Evolutionary conservation across 2,329 filamentous ascomycete genomes (phyloP).

Genomic region (Leptographium flavum): DNA sequence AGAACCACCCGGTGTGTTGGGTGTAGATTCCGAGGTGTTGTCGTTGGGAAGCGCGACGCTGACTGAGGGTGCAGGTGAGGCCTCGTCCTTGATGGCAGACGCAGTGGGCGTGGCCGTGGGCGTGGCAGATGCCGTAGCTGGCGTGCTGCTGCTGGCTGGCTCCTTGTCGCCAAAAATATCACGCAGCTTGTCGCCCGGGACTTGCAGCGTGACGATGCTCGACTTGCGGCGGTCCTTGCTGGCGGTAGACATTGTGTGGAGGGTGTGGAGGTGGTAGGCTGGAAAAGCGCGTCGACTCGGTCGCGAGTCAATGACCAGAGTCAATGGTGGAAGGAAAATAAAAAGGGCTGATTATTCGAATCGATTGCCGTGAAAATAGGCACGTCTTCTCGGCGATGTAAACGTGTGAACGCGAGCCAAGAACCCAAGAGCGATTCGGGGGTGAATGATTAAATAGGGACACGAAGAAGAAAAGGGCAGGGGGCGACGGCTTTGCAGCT

Average conservation of each 20-base stretch:
- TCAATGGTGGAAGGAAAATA: not conserved
- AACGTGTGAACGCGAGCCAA: not conserved
- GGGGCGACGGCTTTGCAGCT: not conserved
- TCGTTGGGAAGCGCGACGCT: constrained; percentile 39
- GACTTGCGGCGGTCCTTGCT: constrained; percentile 31
- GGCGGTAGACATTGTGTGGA: constrained; percentile 20
- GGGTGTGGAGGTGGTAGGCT: no score
- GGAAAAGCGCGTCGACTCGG: not conserved
- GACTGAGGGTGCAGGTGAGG: constrained; percentile 26
- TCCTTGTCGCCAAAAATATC: constrained; percentile 26
- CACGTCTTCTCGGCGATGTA: no score
- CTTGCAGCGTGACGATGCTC: constrained; percentile 35
- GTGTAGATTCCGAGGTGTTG: constrained; percentile 43
- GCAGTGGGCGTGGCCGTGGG: constrained; percentile 23
- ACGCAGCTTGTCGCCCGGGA: constrained; percentile 35
- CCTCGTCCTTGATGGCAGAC: constrained; percentile 14
- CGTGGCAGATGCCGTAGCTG: constrained; percentile 19
- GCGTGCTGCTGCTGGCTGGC: not conserved
- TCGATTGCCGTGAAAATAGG: no score
- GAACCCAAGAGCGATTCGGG: not conserved
- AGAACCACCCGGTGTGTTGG: constrained; percentile 34
- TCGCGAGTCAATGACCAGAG: not conserved
- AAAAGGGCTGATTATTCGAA: not conserved
- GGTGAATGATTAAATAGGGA: not conserved
- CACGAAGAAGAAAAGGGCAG: not conserved